Percentiles rank a stretch among this genome's conserved stretches.
phyloP scores from a whole-genome alignment of 306 rosid species.

The Hippophae gyantsensis region DNA sequence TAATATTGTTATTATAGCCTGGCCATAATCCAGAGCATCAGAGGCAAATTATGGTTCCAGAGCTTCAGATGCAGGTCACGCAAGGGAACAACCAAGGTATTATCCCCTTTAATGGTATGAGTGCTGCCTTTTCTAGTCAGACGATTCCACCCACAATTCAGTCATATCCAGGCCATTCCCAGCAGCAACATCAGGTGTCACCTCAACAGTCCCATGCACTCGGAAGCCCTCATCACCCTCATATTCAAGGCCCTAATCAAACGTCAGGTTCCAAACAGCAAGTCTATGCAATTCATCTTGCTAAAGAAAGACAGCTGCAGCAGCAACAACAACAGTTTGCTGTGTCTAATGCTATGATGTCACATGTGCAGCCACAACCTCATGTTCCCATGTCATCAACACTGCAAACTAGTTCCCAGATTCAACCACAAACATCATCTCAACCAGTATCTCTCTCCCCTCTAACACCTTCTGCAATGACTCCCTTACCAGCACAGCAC shows the following conservation, averaged over 20 bases:
- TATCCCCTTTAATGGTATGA: slow-evolving; percentile 67
- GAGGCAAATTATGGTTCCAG: slow-evolving; percentile 76
- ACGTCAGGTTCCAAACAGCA: slow-evolving; percentile 56
- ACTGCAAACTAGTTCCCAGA: slow-evolving; percentile 58
- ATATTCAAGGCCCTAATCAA: slow-evolving; percentile 70
- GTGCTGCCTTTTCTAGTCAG: slow-evolving; percentile 71
- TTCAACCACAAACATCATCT: slow-evolving; percentile 56
- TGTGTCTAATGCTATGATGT: slow-evolving; percentile 49
- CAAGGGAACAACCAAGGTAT: slow-evolving; percentile 70
- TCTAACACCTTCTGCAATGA: slow-evolving; percentile 58
- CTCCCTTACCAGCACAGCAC: slow-evolving; percentile 62
- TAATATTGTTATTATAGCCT: slow-evolving; percentile 39
- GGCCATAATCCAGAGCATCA: slow-evolving; percentile 81
- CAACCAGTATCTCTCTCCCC: slow-evolving; percentile 56
- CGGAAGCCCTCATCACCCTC: slow-evolving; percentile 58
- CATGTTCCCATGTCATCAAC: slow-evolving; percentile 64
- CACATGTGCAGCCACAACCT: slow-evolving; percentile 57
- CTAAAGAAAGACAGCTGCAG: slow-evolving; percentile 71
- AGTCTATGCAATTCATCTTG: slow-evolving; percentile 54
- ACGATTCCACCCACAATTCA: slow-evolving; percentile 59
- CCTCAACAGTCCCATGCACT: slow-evolving; percentile 68
- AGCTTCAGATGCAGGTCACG: slow-evolving; percentile 63
- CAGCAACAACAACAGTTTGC: slow-evolving; percentile 63
- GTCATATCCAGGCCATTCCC: slow-evolving; percentile 67
- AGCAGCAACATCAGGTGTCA: slow-evolving; percentile 64